These are phyloP conservation scores for Juncus inflexus DNA, from an alignment of 176 grass and related monocot species.

Conservation along the genomic window DNA sequence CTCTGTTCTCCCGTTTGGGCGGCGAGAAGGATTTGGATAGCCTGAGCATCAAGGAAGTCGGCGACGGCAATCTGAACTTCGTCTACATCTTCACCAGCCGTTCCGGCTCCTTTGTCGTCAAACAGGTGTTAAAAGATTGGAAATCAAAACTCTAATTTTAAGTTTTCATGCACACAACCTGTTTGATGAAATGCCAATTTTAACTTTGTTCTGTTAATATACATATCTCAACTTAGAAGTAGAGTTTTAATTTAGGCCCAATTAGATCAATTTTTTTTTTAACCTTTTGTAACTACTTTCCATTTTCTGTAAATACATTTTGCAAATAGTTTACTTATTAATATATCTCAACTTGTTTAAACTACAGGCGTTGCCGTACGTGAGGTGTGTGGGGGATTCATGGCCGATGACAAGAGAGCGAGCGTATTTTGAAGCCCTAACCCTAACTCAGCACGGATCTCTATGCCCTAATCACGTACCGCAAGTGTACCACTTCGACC, in stretches of 20 bases:
- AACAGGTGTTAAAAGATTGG: too few relatives aligned
- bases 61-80: constrained; percentile 98
- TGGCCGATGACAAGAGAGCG: constrained; percentile 93
- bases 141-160: neutral
- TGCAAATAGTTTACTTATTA: too few relatives aligned
- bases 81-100: constrained; percentile 77
- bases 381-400: constrained; percentile 67
- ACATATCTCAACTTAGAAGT: too few relatives aligned
- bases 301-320: neutral
- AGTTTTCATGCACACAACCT: neutral
- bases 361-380: constrained; percentile 73
- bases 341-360: too few relatives aligned
- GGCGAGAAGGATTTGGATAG: constrained; percentile 29
- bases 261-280: constrained; percentile 13
- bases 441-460: constrained; percentile 51
- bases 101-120: constrained; percentile 69
- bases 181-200: neutral
- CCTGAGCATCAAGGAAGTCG: constrained; percentile 71
- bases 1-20: constrained; percentile 49
- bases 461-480: constrained; percentile 76
- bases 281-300: neutral
- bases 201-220: too few relatives aligned
- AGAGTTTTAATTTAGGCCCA: too few relatives aligned
- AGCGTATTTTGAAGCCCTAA: constrained; percentile 76
- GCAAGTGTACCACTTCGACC: constrained; percentile 93